phyloP scores from a whole-genome alignment of 257 asterid species.

The Salvia rosmarinus region DNA sequence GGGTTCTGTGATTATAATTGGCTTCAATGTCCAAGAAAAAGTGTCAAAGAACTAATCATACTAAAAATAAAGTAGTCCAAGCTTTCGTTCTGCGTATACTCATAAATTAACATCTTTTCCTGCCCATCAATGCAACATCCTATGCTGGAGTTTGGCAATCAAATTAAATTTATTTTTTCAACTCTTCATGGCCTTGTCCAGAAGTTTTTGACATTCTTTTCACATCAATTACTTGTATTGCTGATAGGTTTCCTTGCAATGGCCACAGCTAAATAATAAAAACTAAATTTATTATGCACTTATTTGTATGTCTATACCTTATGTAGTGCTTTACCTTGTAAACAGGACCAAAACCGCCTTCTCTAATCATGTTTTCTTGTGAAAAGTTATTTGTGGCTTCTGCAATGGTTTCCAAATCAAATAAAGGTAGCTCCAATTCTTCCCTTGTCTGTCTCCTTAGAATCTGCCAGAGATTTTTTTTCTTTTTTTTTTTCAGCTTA shows the following conservation, averaged over 20 bases:
- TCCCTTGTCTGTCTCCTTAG: conserved; percentile 18
- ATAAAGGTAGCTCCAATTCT: conserved; percentile 42
- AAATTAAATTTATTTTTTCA: conserved; percentile 39
- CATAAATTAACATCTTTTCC: conserved; percentile 35
- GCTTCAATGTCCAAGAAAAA: too few species aligned
- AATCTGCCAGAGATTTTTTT: too few species aligned
- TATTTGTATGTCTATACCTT: neutral
- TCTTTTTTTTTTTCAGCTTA: too few species aligned
- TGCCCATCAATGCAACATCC: conserved; percentile 48
- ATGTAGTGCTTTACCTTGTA: conserved; percentile 31
- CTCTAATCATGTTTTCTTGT: conserved; percentile 39
- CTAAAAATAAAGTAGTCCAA: too few species aligned
- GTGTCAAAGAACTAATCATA: too few species aligned
- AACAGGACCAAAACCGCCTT: conserved; percentile 57
- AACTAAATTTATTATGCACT: neutral
- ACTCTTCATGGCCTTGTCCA: conserved; percentile 48
- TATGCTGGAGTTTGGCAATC: conserved; percentile 53
- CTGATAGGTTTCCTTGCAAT: conserved; percentile 42
- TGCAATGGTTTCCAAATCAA: conserved; percentile 39
- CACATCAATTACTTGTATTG: conserved; percentile 46
- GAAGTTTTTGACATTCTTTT: conserved; percentile 48
- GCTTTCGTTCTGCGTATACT: too few species aligned
- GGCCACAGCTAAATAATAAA: neutral
- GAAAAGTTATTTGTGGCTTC: conserved; percentile 47
- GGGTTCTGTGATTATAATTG: too few species aligned